These are phyloP conservation scores for Solanum appendiculatum DNA, from an alignment of 257 asterid genomes.

Conservation along the genomic window DNA sequence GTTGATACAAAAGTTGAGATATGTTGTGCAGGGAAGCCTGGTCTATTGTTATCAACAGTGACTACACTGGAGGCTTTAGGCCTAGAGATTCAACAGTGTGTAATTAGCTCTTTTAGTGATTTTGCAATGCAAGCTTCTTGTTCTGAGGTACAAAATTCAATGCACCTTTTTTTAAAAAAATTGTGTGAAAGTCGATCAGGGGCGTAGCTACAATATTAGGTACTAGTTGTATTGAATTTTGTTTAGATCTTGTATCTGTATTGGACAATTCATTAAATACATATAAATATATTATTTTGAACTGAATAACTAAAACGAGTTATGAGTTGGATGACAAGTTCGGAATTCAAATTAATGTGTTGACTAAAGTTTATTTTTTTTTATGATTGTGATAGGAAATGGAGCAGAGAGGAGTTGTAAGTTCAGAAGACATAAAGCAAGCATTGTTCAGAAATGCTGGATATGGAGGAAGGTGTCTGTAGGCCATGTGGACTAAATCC, in stretches of 20 bases:
- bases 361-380: not conserved
- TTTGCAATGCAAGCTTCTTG: constrained; percentile 69
- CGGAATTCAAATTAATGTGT: not conserved
- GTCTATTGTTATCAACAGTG: constrained; percentile 64
- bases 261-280: not conserved
- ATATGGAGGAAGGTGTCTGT: constrained; percentile 57
- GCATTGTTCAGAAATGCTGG: constrained; percentile 67
- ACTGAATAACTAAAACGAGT: not conserved
- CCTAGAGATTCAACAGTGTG: constrained; percentile 65
- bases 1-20: constrained; percentile 49
- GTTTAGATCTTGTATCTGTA: not conserved
- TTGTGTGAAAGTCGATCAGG: not conserved
- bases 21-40: constrained; percentile 47
- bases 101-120: constrained; percentile 67
- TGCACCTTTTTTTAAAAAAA: not conserved
- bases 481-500: not conserved
- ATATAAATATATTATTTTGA: not conserved
- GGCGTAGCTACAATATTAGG: not conserved
- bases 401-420: constrained; percentile 31
- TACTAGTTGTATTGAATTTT: not conserved
- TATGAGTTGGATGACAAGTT: not conserved
- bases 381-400: constrained; percentile 27
- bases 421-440: constrained; percentile 56
- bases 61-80: constrained; percentile 66
- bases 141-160: constrained; percentile 18